These are phyloP conservation scores for Claviceps sp. DNA, from an alignment of 2,329 filamentous ascomycete genomes.

Conservation along the genomic window DNA sequence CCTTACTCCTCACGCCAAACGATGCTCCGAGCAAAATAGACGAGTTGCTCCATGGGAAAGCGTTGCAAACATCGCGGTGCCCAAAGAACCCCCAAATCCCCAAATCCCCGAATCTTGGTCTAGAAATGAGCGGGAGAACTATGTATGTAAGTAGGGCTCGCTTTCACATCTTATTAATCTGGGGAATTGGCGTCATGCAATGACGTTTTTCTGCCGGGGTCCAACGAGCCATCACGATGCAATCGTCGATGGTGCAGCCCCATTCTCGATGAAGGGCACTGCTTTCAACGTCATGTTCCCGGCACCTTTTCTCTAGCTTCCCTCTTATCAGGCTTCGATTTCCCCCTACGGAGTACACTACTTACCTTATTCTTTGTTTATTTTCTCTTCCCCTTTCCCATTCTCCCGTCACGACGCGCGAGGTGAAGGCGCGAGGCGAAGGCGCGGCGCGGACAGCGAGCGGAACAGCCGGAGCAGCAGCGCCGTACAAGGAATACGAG, in stretches of 20 bases:
- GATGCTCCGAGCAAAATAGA: background rate
- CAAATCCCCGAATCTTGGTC: background rate
- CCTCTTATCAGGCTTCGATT: background rate
- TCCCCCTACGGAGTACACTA: background rate
- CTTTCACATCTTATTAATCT: background rate
- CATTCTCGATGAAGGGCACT: conserved; percentile 1
- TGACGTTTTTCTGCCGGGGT: conserved; percentile 5
- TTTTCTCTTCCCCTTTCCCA: background rate
- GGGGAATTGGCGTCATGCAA: conserved; percentile 2
- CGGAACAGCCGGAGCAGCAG: conserved; percentile 6
- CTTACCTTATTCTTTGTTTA: background rate
- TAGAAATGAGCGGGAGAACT: background rate
- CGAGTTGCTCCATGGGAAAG: too few relatives aligned
- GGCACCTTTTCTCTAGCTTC: background rate
- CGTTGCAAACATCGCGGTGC: too few relatives aligned
- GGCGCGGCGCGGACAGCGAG: background rate
- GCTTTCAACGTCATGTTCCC: background rate
- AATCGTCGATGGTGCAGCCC: conserved; percentile 9
- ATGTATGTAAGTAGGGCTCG: background rate
- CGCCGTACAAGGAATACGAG: conserved; percentile 2
- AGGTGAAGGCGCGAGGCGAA: too few relatives aligned
- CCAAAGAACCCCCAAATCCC: background rate
- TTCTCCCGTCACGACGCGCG: too few relatives aligned
- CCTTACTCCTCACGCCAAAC: background rate
- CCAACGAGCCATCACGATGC: background rate